Percentiles rank a stretch among this genome's conserved stretches.
Evolutionary conservation across 2,329 filamentous ascomycete genomes (phyloP).

Genomic region (Verticillium klebahnii): DNA sequence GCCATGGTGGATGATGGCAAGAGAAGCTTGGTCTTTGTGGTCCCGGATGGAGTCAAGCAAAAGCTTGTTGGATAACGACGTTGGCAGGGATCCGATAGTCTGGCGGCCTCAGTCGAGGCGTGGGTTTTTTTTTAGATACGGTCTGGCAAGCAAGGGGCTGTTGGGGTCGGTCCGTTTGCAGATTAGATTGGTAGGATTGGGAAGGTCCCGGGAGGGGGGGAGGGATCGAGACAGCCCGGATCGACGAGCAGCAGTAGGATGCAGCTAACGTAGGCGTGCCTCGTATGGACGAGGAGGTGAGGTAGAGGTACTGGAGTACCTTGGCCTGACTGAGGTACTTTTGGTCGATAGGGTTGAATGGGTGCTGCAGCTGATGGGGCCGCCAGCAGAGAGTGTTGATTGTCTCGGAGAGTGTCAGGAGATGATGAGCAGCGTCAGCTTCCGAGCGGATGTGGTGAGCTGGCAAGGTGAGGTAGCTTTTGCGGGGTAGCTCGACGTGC

Average conservation of each 20-base stretch:
- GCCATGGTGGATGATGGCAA: conserved; percentile 26
- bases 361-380: neutral
- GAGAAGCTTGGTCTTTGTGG: neutral
- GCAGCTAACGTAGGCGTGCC: neutral
- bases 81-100: neutral
- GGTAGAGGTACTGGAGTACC: neutral
- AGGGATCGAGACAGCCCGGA: neutral
- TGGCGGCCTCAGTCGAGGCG: neutral
- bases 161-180: neutral
- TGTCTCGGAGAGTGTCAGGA: neutral
- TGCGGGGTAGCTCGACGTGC: neutral
- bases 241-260: neutral
- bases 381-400: neutral
- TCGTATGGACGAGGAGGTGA: neutral
- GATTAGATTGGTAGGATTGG: neutral
- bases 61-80: neutral
- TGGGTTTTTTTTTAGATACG: neutral
- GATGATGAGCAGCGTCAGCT: neutral
- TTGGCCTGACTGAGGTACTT: neutral
- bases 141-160: neutral
- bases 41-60: neutral
- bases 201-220: neutral
- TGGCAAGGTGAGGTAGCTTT: neutral
- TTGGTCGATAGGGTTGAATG: neutral
- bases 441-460: neutral